Evolutionary conservation across 2,329 filamentous ascomycete genomes (phyloP).

Genomic region (Cladosporium sphaerospermum): DNA sequence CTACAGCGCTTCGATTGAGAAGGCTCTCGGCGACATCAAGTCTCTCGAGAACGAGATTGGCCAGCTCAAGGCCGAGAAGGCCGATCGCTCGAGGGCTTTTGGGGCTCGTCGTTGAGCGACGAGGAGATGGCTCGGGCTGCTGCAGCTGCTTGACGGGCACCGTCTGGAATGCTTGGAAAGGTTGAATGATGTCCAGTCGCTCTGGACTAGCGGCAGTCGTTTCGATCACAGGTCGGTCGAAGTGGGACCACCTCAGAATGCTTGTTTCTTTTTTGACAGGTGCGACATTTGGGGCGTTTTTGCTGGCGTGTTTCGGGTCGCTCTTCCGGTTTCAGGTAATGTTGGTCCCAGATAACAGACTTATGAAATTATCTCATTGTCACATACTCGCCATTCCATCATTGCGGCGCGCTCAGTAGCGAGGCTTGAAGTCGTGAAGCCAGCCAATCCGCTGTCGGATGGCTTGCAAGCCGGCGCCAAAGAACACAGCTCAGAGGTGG

Average conservation of each 20-base stretch:
- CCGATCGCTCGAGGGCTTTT: slow-evolving; percentile 20
- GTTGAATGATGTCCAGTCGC: background rate
- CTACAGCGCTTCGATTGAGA: slow-evolving; percentile 56
- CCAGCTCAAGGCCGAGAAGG: slow-evolving; percentile 44
- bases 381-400: no score
- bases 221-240: no score
- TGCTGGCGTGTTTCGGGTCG: no score
- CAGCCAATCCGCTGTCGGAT: slow-evolving; percentile 1
- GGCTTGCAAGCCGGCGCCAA: background rate
- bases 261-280: no score
- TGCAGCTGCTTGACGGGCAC: no score
- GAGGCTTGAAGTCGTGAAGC: background rate
- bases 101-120: slow-evolving; percentile 18
- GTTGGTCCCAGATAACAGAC: no score
- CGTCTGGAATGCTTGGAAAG: no score
- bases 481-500: background rate
- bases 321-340: no score
- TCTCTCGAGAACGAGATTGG: slow-evolving; percentile 63
- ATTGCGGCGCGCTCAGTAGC: no score
- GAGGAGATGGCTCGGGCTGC: background rate
- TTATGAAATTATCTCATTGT: no score
- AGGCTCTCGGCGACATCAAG: slow-evolving; percentile 66
- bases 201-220: background rate
- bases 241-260: no score
- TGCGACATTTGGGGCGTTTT: no score